These are phyloP conservation scores for Exsudoporus frostii DNA, from an alignment of 768 basidiomycete species.

Conservation along the genomic window DNA sequence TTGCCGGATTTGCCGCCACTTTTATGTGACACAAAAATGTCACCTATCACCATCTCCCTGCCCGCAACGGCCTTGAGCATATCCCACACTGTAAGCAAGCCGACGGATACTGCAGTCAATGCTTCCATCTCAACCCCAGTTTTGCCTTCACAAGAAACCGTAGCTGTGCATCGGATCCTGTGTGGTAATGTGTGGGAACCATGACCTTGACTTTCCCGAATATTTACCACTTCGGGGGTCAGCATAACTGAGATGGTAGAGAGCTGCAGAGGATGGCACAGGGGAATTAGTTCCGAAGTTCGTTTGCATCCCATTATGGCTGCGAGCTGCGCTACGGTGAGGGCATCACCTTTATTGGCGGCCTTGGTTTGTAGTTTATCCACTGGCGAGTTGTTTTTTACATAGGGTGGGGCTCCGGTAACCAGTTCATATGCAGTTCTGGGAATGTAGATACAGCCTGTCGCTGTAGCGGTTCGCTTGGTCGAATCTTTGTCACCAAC, in stretches of 20 bases:
- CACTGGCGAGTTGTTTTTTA: slow-evolving; percentile 12
- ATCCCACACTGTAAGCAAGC: slow-evolving; percentile 84
- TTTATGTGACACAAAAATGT: slow-evolving; percentile 63
- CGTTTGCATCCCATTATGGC: slow-evolving; percentile 87
- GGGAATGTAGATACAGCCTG: slow-evolving; percentile 69
- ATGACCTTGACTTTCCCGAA: neutral
- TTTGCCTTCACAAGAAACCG: slow-evolving; percentile 72
- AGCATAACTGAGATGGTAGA: slow-evolving; percentile 68
- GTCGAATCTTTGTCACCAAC: slow-evolving; percentile 61
- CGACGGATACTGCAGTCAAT: slow-evolving; percentile 75
- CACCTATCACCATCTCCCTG: slow-evolving; percentile 78
- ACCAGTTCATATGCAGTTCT: slow-evolving; percentile 62
- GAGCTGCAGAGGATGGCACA: slow-evolving; percentile 82
- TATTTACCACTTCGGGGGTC: slow-evolving; percentile 38
- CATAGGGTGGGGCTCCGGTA: slow-evolving; percentile 26
- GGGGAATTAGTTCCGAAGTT: slow-evolving; percentile 78
- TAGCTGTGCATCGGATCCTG: slow-evolving; percentile 62
- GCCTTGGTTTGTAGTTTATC: slow-evolving; percentile 48
- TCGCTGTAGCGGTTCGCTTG: slow-evolving; percentile 69
- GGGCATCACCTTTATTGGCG: slow-evolving; percentile 61
- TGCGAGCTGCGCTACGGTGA: slow-evolving; percentile 78
- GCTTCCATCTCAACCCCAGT: slow-evolving; percentile 96
- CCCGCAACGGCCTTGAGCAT: slow-evolving; percentile 92
- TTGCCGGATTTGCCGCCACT: slow-evolving; percentile 73
- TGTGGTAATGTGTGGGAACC: slow-evolving; percentile 26